Evolutionary conservation across 2,329 filamentous ascomycete genomes (phyloP).

Genomic region (Cladosporium colombiae): DNA sequence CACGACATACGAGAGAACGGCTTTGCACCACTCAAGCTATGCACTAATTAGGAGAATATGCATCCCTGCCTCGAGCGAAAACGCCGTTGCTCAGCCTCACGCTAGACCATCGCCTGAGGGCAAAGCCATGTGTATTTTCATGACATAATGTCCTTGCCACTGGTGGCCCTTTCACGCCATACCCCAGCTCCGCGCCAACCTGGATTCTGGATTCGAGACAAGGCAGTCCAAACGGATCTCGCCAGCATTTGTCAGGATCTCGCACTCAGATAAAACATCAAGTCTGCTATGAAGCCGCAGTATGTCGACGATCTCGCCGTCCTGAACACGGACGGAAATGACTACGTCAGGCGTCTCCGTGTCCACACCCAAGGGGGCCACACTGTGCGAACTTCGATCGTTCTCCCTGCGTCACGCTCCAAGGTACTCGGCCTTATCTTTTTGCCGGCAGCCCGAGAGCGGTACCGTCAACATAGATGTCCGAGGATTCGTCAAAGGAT

Average conservation of each 20-base stretch:
- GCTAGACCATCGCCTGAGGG: not conserved
- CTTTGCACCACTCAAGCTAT: not conserved
- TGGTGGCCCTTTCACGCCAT: not conserved
- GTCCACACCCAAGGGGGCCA: not conserved
- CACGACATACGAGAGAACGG: not conserved
- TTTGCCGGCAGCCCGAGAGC: not conserved
- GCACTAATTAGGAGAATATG: not conserved
- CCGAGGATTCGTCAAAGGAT: not conserved
- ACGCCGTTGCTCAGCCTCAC: not conserved
- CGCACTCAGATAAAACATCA: not conserved
- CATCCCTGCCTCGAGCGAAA: not conserved
- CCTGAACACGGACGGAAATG: not conserved
- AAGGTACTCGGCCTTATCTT: not conserved
- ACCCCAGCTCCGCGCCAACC: not conserved
- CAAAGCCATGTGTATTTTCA: not conserved
- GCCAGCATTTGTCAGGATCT: too few species aligned
- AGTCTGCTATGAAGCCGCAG: not conserved
- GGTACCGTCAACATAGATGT: not conserved
- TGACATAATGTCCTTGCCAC: not conserved
- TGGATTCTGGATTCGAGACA: too few species aligned
- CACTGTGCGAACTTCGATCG: not conserved
- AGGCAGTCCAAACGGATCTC: too few species aligned
- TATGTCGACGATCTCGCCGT: not conserved
- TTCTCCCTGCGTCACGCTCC: not conserved
- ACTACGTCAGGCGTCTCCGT: slow-evolving; percentile 4